Evolutionary conservation across 305 asterid species (phyloP), one percentile per base, ranked within the genome.

Genomic region (Stenogyne calaminthoides): DNA sequence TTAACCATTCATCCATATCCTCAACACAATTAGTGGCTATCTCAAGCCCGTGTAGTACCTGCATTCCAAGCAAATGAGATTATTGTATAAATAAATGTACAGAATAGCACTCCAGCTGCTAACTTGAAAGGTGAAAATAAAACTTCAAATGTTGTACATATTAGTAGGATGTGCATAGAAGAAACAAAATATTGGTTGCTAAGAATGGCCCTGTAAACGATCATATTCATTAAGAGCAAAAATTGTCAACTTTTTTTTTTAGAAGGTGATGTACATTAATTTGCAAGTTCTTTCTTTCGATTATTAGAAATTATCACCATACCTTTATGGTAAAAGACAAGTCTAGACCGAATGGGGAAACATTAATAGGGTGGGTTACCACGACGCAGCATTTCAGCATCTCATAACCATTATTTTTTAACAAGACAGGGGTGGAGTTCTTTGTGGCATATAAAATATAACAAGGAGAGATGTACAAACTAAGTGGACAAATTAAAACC

Each of bases 1-100:
- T 75, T 81, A 95, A 76, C 99, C 99, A 95, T 82, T 95, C 97
- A 85, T 92, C 99, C 98, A 95, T 85, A 81, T 95, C 99, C 64
- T 95, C 99, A 66, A 91, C 98, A 76, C 97, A 89, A 80, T 78
- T 89, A 42, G 84, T 77, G 44, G 98, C 98, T 32, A 88, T 65
- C 69, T 92, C 98, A 75, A 95, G 88, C 61, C 98, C 99, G 58
- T 88, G 95, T 64, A 95, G 78, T 72, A 95, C 96, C 99, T 95
- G 93, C 78, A 80, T 69, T 74, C 69, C 47, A 71, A 75, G 69
- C 63, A 68, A 67, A 39, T 46, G 34, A 61, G 59, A 66, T 69
- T 62, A 71, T 37, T 36, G 19, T 16, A 68, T 39, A 78, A 14
- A 72, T 18, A 60, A 42, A 60, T 25, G 29, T 9, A 59, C 25